phyloP scores from a whole-genome alignment of 495 filamentous ascomycete genomes.

The Penicillium malachiteum region DNA sequence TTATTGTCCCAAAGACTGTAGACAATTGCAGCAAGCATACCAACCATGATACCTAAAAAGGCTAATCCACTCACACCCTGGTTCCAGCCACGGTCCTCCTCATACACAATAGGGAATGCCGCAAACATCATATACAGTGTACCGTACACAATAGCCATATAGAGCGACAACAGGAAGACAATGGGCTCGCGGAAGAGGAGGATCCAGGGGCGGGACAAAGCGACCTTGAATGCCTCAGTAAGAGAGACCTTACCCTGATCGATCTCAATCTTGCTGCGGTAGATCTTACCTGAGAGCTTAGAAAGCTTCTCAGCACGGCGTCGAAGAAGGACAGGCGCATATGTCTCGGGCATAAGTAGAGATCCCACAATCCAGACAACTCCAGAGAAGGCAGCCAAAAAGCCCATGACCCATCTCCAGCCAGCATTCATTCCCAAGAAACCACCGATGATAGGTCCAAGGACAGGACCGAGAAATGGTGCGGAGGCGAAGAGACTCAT shows the following conservation, averaged over 20 bases:
- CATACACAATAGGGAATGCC: conserved; percentile 77
- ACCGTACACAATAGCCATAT: conserved; percentile 74
- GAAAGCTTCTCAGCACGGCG: conserved; percentile 52
- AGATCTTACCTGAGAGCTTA: conserved; percentile 57
- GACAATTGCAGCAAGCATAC: conserved; percentile 66
- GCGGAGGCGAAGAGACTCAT: conserved; percentile 63
- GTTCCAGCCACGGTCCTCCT: conserved; percentile 69
- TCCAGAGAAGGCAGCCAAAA: conserved; percentile 51
- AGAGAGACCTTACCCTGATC: conserved; percentile 41
- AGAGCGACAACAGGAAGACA: conserved; percentile 63
- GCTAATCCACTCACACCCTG: conserved; percentile 70
- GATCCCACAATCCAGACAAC: conserved; percentile 55
- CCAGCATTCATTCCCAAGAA: conserved; percentile 59
- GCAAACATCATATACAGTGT: conserved; percentile 84
- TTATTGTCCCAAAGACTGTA: conserved; percentile 52
- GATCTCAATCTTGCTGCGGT: conserved; percentile 47
- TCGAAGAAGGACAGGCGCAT: conserved; percentile 57
- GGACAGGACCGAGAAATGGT: conserved; percentile 67
- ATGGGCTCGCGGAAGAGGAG: conserved; percentile 57
- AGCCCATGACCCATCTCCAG: conserved; percentile 69
- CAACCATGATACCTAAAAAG: conserved; percentile 79
- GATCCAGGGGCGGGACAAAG: conserved; percentile 51
- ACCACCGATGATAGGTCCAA: conserved; percentile 61
- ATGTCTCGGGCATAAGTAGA: conserved; percentile 60
- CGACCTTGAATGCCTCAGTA: conserved; percentile 39